Base-by-base conservation (phyloP, 306 rosid genomes). In the Medicago truncatula region DNA sequence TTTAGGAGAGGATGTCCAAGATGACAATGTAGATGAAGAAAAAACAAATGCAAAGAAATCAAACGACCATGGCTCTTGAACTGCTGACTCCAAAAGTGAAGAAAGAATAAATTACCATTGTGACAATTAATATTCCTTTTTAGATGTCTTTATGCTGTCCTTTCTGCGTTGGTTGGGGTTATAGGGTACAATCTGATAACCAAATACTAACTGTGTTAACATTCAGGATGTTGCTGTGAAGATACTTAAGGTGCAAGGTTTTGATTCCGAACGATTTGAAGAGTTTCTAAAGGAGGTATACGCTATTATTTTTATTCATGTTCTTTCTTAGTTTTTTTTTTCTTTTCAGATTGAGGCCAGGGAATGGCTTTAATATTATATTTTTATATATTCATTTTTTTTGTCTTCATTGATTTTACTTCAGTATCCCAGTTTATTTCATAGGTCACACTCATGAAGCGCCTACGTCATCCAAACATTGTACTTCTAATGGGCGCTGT, bases 401-500 rank as follows among this genome's bases (percentile, higher is more conserved):
- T 34, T 65, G 44, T 49, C 31, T 74, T 46, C 12, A 16, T 38
- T 14, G 34, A 59, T 76, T 65, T 71, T 62, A 41, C 76, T 68
- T 86, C 71, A 86, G 18, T 75, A 57, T 56, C 43, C 50, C n/a
- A 71, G 66, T 76, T 74, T 75, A 53, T 82, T 80, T 85, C 71
- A 68, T 72, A 94, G 98, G 97, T 94, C 74, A 76, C 97, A 53
- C 88, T 92, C 82, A 92, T 94, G 98, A 94, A 88, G 80, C 89
- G 88, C 43, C 79, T 94, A 34, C 92, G 92, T 46, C 97, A 94
- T 88, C 98, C 98, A 74, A 94, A 94, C 73, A 91, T 94, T 80
- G 98, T 94, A 62, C 95, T 94, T 67, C 87, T 92, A 52, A 95
- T 89, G 98, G 97, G 98, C 71, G 98, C 97, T n/a, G 93, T 94